Percentiles rank a stretch among this genome's conserved stretches.
phyloP scores from a whole-genome alignment of 1,284 basidiomycete species.

The Fomitopsis betulina region DNA sequence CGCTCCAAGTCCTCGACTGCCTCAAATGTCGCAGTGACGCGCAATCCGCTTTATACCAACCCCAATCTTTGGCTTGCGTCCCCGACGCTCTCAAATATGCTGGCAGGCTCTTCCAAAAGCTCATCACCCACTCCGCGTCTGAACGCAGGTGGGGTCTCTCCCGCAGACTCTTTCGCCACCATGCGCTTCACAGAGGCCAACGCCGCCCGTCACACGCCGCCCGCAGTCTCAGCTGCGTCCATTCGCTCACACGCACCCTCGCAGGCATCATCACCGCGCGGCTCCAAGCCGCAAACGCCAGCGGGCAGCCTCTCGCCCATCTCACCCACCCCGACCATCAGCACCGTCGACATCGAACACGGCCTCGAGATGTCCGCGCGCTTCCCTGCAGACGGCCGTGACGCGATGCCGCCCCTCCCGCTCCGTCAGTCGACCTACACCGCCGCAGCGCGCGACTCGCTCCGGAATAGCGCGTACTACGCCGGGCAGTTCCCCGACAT shows the following conservation, averaged over 20 bases:
- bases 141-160: background rate
- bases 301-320: background rate
- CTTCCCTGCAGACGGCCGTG: slow-evolving; percentile 17
- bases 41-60: slow-evolving; percentile 17
- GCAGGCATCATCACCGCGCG: background rate
- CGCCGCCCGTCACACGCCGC: slow-evolving; percentile 4
- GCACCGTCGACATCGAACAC: slow-evolving; percentile 45
- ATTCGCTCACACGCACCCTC: background rate
- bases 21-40: background rate
- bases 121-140: background rate
- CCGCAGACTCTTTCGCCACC: background rate
- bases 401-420: slow-evolving; percentile 7
- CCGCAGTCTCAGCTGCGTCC: slow-evolving; percentile 5
- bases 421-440: slow-evolving; percentile 12
- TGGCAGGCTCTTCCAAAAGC: background rate
- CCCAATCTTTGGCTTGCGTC: slow-evolving; percentile 9
- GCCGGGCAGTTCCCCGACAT: slow-evolving; percentile 11
- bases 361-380: slow-evolving; percentile 47
- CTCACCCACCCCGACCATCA: slow-evolving; percentile 15
- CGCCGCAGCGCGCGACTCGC: slow-evolving; percentile 11
- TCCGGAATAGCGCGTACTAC: slow-evolving; percentile 20
- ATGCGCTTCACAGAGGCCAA: background rate
- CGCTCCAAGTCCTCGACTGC: background rate
- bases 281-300: too few relatives aligned
- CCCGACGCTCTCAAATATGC: background rate